These are phyloP conservation scores for Podila minutissima DNA, from an alignment of 192 early-diverging fungal genomes.

Conservation along the genomic window DNA sequence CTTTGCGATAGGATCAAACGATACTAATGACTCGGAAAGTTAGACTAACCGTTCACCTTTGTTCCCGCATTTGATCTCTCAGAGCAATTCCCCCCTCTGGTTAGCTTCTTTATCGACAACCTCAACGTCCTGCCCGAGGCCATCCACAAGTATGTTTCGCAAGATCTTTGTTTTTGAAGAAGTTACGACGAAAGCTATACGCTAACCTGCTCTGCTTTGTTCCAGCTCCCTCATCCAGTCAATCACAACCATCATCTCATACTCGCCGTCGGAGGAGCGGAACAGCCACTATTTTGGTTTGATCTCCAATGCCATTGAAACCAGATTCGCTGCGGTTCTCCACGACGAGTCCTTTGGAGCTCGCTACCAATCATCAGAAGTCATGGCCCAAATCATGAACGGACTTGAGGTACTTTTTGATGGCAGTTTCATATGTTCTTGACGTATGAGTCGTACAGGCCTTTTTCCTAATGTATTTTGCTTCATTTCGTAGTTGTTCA, in stretches of 20 bases:
- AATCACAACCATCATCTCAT: slow-evolving; percentile 68
- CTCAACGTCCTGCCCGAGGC: slow-evolving; percentile 65
- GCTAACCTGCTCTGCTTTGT: not conserved
- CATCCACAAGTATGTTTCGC: slow-evolving; percentile 63
- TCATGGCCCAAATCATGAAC: slow-evolving; percentile 69
- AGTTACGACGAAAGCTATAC: not conserved
- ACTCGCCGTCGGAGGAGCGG: slow-evolving; percentile 56
- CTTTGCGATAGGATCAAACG: too few species aligned
- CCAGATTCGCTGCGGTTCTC: slow-evolving; percentile 63
- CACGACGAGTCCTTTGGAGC: slow-evolving; percentile 67
- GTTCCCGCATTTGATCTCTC: slow-evolving; percentile 13
- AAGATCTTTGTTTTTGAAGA: not conserved
- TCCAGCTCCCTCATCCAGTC: slow-evolving; percentile 70
- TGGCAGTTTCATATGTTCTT: not conserved
- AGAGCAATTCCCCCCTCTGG: slow-evolving; percentile 66
- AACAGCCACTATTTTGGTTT: slow-evolving; percentile 66
- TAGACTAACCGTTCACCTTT: not conserved
- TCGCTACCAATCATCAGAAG: slow-evolving; percentile 61
- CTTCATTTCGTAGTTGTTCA: slow-evolving; percentile 70
- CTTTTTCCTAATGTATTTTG: not conserved
- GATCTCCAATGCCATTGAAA: slow-evolving; percentile 68
- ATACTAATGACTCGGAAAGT: too few species aligned
- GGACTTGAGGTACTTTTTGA: slow-evolving; percentile 64
- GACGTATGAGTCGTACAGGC: not conserved
- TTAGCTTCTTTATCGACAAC: slow-evolving; percentile 68